Base-by-base conservation (phyloP, 2,329 filamentous ascomycete species). In the Pseudogymnoascus sp. region DNA sequence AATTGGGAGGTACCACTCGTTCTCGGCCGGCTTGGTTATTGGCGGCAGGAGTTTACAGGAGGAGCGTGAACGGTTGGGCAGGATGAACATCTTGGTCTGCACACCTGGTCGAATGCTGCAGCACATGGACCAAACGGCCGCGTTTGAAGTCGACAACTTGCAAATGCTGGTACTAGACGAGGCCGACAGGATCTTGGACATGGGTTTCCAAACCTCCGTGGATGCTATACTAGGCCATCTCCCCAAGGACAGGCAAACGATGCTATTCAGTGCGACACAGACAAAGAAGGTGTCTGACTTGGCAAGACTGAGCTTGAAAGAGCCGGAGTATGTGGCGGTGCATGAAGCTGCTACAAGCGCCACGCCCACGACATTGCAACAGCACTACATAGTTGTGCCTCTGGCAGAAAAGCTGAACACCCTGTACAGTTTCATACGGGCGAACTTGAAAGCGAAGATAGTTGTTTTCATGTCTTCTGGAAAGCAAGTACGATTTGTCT, bases 51-150 rank as follows among this genome's bases (percentile, higher is more conserved):
- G 84, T 73, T 73, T 97, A 70, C 88, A 90, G 72, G 93, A 97
- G 69, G 86, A 99, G 77, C 87, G 90, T 24, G 90, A 96, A 69
- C 84, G 93, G 35, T 74, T 99, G 65, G 85, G 86, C 2, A 85
- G 91, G 67, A 98, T 99, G 93, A 99, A 98, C 73, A 98, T 99
- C 59, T 78, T 99, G 26, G 91, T 99, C 8, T 96, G 93, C 72
- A 99, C 95, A 1, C 95, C 95, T 0, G 95, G 95, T 1, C 86
- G 95, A 37, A 96, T 99, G 83, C 78, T 98, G 69, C 95, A 99
- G 76, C 95, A 99, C 75, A 81, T 99, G 71, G 93, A 96, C 71
- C 93, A 97, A 78, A 98, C 93, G 0, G 90, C 91, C 0, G 87
- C 89, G 16, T 89, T 99, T 72, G 91, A 93, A 67, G 89, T 93